Evolutionary conservation across 306 rosid genomes (phyloP).

Genomic region (Malus domestica): ASM211411v1 NC_041794.1:15154001-15154500

Average conservation of each 20-base stretch:
- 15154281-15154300: conserved; percentile 22
- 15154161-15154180: neutral
- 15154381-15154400: neutral
- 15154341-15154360: neutral
- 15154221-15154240: neutral
- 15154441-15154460: neutral
- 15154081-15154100: too few relatives aligned
- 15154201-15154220: conserved; percentile 24
- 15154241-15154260: neutral
- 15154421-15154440: neutral
- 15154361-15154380: neutral
- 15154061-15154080: too few relatives aligned
- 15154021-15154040: too few relatives aligned
- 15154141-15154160: too few relatives aligned
- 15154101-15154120: too few relatives aligned
- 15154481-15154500: neutral
- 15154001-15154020: too few relatives aligned
- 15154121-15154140: too few relatives aligned
- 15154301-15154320: conserved; percentile 21
- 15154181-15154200: neutral
- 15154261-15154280: conserved; percentile 1
- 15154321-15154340: conserved; percentile 4
- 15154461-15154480: neutral
- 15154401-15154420: neutral
- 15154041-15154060: too few relatives aligned